phyloP scores from a whole-genome alignment of 768 basidiomycete genomes.

The Leccinum incarnatum region DNA sequence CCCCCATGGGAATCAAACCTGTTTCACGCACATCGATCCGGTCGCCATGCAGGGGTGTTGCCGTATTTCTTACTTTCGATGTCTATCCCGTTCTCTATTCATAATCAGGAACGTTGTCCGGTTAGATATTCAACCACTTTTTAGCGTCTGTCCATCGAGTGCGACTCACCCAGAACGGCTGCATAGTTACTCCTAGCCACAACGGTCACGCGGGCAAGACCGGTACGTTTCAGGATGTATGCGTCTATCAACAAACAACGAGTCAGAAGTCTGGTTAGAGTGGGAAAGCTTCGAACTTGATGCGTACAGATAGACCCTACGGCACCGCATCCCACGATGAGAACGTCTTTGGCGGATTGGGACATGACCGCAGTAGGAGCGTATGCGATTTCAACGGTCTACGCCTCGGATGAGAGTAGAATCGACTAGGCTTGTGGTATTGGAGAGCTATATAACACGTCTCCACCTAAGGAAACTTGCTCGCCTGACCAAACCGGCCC shows the following conservation, averaged over 20 bases:
- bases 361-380: conserved; percentile 6
- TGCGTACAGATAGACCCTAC: conserved; percentile 58
- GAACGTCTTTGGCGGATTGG: conserved; percentile 42
- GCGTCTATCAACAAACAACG: conserved; percentile 41
- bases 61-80: conserved; percentile 63
- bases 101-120: neutral
- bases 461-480: neutral
- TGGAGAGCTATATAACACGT: neutral
- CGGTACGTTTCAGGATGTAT: conserved; percentile 53
- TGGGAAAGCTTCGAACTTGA: neutral
- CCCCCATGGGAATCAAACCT: neutral
- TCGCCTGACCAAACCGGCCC: neutral
- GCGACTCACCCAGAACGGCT: conserved; percentile 43
- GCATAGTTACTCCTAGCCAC: conserved; percentile 73
- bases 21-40: conserved; percentile 50
- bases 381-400: neutral
- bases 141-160: neutral
- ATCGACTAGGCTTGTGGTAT: neutral
- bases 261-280: neutral
- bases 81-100: conserved; percentile 49
- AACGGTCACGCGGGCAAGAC: conserved; percentile 61
- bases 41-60: conserved; percentile 54
- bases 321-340: conserved; percentile 65
- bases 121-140: neutral
- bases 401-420: no score